These are phyloP conservation scores for Spongispora temasekensis DNA, from an alignment of 1,284 basidiomycete species.

Conservation along the genomic window DNA sequence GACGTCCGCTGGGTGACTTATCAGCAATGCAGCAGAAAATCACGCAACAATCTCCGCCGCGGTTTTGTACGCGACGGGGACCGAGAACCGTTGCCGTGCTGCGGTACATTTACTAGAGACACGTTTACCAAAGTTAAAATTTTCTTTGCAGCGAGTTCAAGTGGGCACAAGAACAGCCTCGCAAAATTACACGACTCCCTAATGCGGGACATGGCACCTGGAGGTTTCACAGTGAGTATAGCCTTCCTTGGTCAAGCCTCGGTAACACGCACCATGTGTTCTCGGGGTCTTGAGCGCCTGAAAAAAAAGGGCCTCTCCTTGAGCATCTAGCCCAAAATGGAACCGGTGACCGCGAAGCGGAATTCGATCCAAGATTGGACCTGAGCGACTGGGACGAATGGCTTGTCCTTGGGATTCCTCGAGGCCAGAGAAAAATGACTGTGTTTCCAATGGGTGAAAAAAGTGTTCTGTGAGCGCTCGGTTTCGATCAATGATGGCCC, in stretches of 20 bases:
- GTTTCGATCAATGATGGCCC: slow-evolving; percentile 24
- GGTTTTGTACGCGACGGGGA: slow-evolving; percentile 15
- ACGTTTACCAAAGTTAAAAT: slow-evolving; percentile 12
- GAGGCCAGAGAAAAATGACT: slow-evolving; percentile 16
- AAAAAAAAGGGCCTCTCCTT: slow-evolving; percentile 26
- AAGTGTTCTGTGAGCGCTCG: slow-evolving; percentile 29
- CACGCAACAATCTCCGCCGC: slow-evolving; percentile 37
- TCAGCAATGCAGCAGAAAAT: neutral
- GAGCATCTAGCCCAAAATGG: slow-evolving; percentile 31
- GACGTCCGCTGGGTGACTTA: no score
- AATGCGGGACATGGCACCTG: slow-evolving; percentile 15
- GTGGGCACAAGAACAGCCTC: slow-evolving; percentile 26
- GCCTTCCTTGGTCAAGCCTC: slow-evolving; percentile 33
- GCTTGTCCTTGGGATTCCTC: slow-evolving; percentile 28
- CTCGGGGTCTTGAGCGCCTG: slow-evolving; percentile 28
- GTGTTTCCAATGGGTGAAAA: slow-evolving; percentile 24
- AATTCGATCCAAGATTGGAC: slow-evolving; percentile 28
- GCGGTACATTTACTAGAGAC: slow-evolving; percentile 12
- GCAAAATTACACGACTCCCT: slow-evolving; percentile 25
- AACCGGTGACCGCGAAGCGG: slow-evolving; percentile 25
- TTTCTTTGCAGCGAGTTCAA: slow-evolving; percentile 17
- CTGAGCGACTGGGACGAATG: slow-evolving; percentile 14
- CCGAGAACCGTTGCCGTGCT: slow-evolving; percentile 10
- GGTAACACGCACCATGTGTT: slow-evolving; percentile 30
- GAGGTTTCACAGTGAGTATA: slow-evolving; percentile 32